A percentile compares a stretch with the other conserved stretches of the same genome.
These are phyloP conservation scores for Hemileccinum impolitum DNA, from an alignment of 768 basidiomycete species.

Conservation along the genomic window DNA sequence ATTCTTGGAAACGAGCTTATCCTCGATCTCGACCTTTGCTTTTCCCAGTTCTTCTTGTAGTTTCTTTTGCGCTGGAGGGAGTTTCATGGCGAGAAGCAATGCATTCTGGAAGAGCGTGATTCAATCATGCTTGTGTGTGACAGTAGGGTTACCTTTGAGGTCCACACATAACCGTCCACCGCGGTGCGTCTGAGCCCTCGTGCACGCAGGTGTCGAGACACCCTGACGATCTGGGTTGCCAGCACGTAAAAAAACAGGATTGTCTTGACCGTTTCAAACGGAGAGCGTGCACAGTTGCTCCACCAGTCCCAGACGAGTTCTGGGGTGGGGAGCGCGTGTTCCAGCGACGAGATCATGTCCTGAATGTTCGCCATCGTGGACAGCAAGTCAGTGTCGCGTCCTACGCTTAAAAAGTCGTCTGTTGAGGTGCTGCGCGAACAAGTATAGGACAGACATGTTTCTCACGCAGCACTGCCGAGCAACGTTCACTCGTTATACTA, in stretches of 20 bases:
- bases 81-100: constrained; percentile 53
- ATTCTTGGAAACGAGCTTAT: constrained; percentile 63
- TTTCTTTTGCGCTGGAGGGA: constrained; percentile 59
- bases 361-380: background rate
- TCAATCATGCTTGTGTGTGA: background rate
- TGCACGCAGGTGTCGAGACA: constrained; percentile 36
- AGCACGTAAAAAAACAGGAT: constrained; percentile 35
- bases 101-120: constrained; percentile 38
- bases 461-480: too few relatives aligned
- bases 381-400: background rate
- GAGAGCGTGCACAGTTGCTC: constrained; percentile 8
- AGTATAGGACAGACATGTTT: too few relatives aligned
- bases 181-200: constrained; percentile 31
- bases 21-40: constrained; percentile 63
- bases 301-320: constrained; percentile 17
- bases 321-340: constrained; percentile 1
- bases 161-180: constrained; percentile 26
- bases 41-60: constrained; percentile 61
- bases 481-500: too few relatives aligned
- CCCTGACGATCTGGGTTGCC: constrained; percentile 21
- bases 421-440: too few relatives aligned
- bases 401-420: too few relatives aligned
- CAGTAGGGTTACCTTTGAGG: constrained; percentile 18
- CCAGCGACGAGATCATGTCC: constrained; percentile 6
- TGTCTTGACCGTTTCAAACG: constrained; percentile 31